A percentile compares a stretch with the other conserved stretches of the same genome.
Conservation (phyloP, 768 basidiomycete genomes). For the button mushroom (Agaricus bisporus) region DNA sequence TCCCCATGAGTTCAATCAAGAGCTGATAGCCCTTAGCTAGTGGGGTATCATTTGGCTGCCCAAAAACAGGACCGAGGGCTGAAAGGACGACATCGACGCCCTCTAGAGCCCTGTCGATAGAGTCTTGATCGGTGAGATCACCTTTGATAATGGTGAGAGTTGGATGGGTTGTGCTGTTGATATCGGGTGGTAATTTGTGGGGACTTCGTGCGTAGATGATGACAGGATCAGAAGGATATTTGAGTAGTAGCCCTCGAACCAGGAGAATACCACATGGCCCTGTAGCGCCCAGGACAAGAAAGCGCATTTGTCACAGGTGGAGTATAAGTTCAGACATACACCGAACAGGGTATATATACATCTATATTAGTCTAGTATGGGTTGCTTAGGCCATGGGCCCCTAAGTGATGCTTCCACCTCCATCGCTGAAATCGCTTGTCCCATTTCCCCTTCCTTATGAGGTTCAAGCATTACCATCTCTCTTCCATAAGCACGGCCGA, state of each 20-base stretch:
- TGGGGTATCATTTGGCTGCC: constrained; percentile 45
- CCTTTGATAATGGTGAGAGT: constrained; percentile 48
- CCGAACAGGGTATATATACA: too few species aligned
- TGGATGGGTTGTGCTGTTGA: constrained; percentile 29
- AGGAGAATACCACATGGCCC: constrained; percentile 55
- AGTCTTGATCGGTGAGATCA: constrained; percentile 44
- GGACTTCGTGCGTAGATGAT: constrained; percentile 62
- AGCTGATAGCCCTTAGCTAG: constrained; percentile 53
- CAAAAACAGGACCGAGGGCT: constrained; percentile 51
- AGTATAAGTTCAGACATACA: background rate
- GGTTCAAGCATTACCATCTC: constrained; percentile 39
- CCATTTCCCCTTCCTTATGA: constrained; percentile 39
- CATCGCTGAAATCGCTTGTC: constrained; percentile 37
- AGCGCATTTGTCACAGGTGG: constrained; percentile 24
- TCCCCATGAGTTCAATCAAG: constrained; percentile 52
- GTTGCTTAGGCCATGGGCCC: constrained; percentile 34
- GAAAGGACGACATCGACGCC: constrained; percentile 61
- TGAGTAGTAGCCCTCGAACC: constrained; percentile 46
- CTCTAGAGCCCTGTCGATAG: constrained; percentile 45
- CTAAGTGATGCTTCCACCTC: constrained; percentile 38
- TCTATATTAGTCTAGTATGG: constrained; percentile 7
- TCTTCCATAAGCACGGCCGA: constrained; percentile 43
- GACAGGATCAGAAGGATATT: constrained; percentile 32
- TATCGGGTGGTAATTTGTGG: constrained; percentile 50
- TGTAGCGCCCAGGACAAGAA: constrained; percentile 69